Evolutionary conservation across 2,329 filamentous ascomycete genomes (phyloP).

Genomic region (Pseudocercospora vitis): DNA sequence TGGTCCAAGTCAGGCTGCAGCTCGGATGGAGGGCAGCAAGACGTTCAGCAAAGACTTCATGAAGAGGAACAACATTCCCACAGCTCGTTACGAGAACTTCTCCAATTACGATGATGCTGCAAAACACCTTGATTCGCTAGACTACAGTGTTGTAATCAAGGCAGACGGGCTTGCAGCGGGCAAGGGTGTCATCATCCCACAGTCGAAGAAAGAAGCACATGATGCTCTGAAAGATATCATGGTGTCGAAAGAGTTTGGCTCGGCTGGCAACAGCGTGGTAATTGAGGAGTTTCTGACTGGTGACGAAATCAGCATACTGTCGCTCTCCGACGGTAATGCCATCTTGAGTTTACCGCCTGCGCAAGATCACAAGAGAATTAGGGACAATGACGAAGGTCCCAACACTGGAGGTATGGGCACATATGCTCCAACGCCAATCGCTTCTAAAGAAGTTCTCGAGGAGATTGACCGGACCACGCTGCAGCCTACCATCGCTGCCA

Average conservation of each 20-base stretch:
- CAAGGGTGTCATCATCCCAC: constrained; percentile 90
- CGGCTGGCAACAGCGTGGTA: constrained; percentile 85
- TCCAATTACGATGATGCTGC: constrained; percentile 36
- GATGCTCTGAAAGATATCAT: constrained; percentile 84
- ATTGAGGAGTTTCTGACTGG: constrained; percentile 92
- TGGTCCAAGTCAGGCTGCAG: constrained; percentile 80
- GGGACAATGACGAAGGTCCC: constrained; percentile 83
- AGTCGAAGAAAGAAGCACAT: constrained; percentile 78
- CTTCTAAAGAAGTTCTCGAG: constrained; percentile 64
- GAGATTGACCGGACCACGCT: constrained; percentile 78
- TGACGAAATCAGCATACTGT: constrained; percentile 87
- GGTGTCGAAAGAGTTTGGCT: constrained; percentile 81
- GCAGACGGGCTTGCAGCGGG: constrained; percentile 88
- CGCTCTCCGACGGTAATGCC: constrained; percentile 85
- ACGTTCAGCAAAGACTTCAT: constrained; percentile 98
- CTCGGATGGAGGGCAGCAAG: constrained; percentile 93
- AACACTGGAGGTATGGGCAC: constrained; percentile 99
- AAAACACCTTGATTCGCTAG: constrained; percentile 69
- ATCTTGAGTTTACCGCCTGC: constrained; percentile 83
- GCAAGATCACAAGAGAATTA: constrained; percentile 95
- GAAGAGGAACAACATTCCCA: constrained; percentile 85
- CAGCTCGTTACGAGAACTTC: constrained; percentile 88
- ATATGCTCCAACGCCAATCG: constrained; percentile 70
- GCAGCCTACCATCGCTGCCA: constrained; percentile 85
- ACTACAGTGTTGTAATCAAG: constrained; percentile 85